Evolutionary conservation across 1,284 basidiomycete genomes (phyloP), one percentile per base, ranked within the genome.

Genomic region (Irpex sp.): DNA sequence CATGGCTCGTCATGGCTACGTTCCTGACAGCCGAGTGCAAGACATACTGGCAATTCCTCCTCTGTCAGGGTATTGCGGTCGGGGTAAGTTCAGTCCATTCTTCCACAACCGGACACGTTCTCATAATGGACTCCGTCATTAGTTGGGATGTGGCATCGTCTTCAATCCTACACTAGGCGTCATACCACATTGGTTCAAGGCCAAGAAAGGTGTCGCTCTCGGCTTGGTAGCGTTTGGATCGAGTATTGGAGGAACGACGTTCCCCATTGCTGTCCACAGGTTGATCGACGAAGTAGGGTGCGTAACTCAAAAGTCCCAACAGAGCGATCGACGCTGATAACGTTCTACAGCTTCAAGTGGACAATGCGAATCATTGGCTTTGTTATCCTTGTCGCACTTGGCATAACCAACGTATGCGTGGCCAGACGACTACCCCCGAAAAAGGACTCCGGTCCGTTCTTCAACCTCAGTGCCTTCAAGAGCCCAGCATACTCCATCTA

Each of bases 351-450:
- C 15, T 86, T 86, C 68, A 72, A 73, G 62, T 86, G 85, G 85
- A 84, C 83, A 2, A 83, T 86, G 79, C 76, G 85, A 15, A 79
- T 83, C 44, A 72, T 85, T 37, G 85, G 78, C 0, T 82, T 85
- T 63, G 81, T 86, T 19, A 69, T 85, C 1, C 59, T 85, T 0
- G 64, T 76, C 19, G 71, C 73, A 2, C 70, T 84, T 5, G 75
- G 75, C 15, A 68, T 79, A 13, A 76, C 81, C 4, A 85, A 84
- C 69, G 52, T 85, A 8, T 66, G 63, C 57, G 44, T 68, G 57
- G 60, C 15, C 5, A 63, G 65, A 15, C 67, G 67, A 15, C 57
- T 68, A 0, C 67, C 67, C 3, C 65, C 67, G 6, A 66, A 62
- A 15, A 38, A 54, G 11, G 44, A 15, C 37, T 60, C 64, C 7